Base-by-base conservation (phyloP, 495 filamentous ascomycete genomes). In the Thozetella sp. region DNA sequence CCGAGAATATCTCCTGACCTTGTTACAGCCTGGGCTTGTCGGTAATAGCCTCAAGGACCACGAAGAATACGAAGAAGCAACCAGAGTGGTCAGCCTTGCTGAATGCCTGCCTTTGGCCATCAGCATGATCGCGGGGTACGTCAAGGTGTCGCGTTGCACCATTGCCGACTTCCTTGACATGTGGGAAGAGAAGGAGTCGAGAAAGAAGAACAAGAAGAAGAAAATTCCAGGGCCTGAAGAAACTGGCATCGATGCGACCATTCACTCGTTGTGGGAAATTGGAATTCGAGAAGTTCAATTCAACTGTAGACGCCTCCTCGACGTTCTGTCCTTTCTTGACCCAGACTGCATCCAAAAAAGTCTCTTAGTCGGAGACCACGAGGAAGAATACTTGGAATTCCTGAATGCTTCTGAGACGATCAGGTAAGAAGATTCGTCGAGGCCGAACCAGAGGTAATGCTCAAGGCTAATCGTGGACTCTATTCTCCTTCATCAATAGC, bases 291-390 rank as follows among this genome's bases (percentile, higher is more conserved):
- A 69, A 53, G 22, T 71, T 22, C 30, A 57, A 2, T 25, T 45
- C 3, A 56, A 59, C 23, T 55, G 58, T 25, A 57, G 61, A 17
- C 56, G 65, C 15, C 52, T 71, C 10, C 55, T 65, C 15, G 58
- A 69, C n/a, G 63, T 71, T n/a, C n/a, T 71, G 48, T 63, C 67
- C 6, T 71, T 67, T 52, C 40, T 71, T 0, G 60, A 67, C n/a
- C 40, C 55, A 3, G 67, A 67, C 10, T 37, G 19, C 22, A 64
- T 71, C 3, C 66, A 30, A 10, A 62, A 65, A 45, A 56, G 50
- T 13, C 58, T 71, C 37, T 43, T 71, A 6, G 64, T 64, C 12
- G 61, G 52, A n/a, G 57, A 60, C 4, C 66, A 71, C 48, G 54
- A 59, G 12, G 66, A 71, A 37, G 45, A 58, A 0, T 58, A 62